phyloP scores from a whole-genome alignment of 1,284 basidiomycete species.

The Boletellus sp. region DNA sequence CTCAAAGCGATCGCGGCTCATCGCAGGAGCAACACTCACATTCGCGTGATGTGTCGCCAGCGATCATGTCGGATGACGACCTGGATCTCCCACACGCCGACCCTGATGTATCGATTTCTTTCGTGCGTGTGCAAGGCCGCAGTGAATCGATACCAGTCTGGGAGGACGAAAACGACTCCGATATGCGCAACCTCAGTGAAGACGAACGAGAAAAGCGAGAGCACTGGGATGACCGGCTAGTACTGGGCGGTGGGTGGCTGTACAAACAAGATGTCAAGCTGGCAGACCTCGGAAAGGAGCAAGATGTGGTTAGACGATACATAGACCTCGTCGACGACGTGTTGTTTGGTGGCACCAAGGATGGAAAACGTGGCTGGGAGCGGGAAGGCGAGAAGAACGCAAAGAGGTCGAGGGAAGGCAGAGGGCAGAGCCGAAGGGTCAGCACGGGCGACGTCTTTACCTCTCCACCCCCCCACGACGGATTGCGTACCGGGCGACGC shows the following conservation, averaged over 20 bases:
- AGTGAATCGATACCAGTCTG: constrained; percentile 69
- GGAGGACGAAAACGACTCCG: constrained; percentile 65
- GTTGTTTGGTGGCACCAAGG: constrained; percentile 58
- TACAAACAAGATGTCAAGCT: constrained; percentile 66
- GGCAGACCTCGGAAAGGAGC: constrained; percentile 54
- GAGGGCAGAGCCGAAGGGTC: constrained; percentile 45
- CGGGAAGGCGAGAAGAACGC: constrained; percentile 43
- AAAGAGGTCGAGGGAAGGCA: constrained; percentile 37
- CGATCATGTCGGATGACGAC: constrained; percentile 38
- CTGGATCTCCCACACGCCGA: constrained; percentile 40
- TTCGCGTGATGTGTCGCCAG: constrained; percentile 48
- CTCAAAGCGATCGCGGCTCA: constrained; percentile 61
- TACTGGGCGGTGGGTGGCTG: constrained; percentile 74
- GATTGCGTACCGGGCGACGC: constrained; percentile 35
- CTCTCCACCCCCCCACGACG: constrained; percentile 20
- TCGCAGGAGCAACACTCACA: constrained; percentile 35
- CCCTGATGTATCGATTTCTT: constrained; percentile 60
- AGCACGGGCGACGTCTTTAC: constrained; percentile 47
- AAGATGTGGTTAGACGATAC: constrained; percentile 54
- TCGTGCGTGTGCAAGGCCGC: constrained; percentile 64
- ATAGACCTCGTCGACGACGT: constrained; percentile 71
- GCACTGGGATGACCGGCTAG: constrained; percentile 75
- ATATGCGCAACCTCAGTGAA: constrained; percentile 33
- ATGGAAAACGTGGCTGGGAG: constrained; percentile 54
- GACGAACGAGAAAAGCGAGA: constrained; percentile 59